phyloP scores from a whole-genome alignment of 2,329 filamentous ascomycete species.

The Paecilomyces sp. region DNA sequence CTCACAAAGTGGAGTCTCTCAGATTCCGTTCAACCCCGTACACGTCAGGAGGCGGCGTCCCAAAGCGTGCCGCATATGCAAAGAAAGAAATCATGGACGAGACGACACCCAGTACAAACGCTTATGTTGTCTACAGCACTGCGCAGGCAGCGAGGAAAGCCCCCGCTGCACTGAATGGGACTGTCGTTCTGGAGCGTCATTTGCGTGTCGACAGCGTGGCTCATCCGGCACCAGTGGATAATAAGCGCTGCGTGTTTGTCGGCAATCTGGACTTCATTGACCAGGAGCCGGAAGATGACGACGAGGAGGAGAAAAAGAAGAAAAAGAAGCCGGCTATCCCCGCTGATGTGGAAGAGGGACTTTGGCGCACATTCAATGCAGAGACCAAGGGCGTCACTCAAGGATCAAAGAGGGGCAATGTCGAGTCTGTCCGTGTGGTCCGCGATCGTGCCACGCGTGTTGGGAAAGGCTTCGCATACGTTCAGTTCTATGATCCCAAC shows the following conservation, averaged over 20 bases:
- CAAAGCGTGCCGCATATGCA: constrained; percentile 90
- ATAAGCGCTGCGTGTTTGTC: constrained; percentile 89
- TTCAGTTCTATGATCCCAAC: constrained; percentile 88
- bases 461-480: constrained; percentile 95
- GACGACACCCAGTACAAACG: constrained; percentile 88
- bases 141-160: constrained; percentile 68
- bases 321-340: constrained; percentile 65
- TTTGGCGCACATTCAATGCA: constrained; percentile 36
- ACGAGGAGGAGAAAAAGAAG: constrained; percentile 56
- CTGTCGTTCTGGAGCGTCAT: constrained; percentile 75
- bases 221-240: constrained; percentile 73
- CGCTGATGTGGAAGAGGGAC: constrained; percentile 83
- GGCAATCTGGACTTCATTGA: constrained; percentile 96
- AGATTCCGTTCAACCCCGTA: constrained; percentile 93
- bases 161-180: constrained; percentile 72
- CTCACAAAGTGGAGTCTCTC: constrained; percentile 77
- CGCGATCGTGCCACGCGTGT: constrained; percentile 85
- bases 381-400: constrained; percentile 23
- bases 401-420: constrained; percentile 57
- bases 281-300: constrained; percentile 68
- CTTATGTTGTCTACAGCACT: constrained; percentile 84
- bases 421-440: constrained; percentile 90
- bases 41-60: constrained; percentile 59
- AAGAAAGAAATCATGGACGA: constrained; percentile 84
- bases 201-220: constrained; percentile 85